Evolutionary conservation across 768 basidiomycete species (phyloP), one percentile per base, ranked within the genome.

Genomic region (Kwoniella sp.): DNA sequence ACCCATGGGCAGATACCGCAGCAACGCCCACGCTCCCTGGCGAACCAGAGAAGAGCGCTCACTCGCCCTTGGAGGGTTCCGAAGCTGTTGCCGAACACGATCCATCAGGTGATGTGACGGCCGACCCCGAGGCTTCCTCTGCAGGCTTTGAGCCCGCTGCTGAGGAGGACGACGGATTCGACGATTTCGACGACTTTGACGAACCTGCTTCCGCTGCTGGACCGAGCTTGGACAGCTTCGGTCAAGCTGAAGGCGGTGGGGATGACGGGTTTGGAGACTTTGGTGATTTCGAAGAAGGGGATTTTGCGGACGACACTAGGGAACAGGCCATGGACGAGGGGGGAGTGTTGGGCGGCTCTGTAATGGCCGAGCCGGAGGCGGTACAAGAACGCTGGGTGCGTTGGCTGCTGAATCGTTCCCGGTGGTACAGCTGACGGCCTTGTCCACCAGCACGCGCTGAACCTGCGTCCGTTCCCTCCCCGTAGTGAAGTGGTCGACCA

Each of bases 231-330:
- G 48, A 9, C 41, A 7, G n/a, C 22, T 28, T 23, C 17, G 33
- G 31, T 11, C 22, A 17, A 12, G 36, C 19, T 22, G 51, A 27
- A 40, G 33, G 23, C 9, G 52, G 29, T 9, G 60, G 43, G 10
- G 59, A 71, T 10, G 77, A 74, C 29, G 80, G 77, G 12, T 84
- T 86, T 39, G 89, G 88, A 60, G 89, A 90, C 66, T 75, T 71
- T 59, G 68, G 71, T 15, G 70, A 74, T 53, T 89, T 89, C 72
- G 87, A 83, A 62, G 87, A 87, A 57, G 82, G 73, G 22, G 79
- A 70, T 67, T 65, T 72, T 55, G 78, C 56, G 29, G 59, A 53
- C 4, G 31, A 46, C 53, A 47, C 19, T 46, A 60, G 19, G 3
- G 45, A 37, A 22, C 36, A 22, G 19, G 25, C 33, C 10, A 19